Evolutionary conservation across 108 stramenopile genomes (phyloP).

Genomic region (Cyclotella atomus): DNA sequence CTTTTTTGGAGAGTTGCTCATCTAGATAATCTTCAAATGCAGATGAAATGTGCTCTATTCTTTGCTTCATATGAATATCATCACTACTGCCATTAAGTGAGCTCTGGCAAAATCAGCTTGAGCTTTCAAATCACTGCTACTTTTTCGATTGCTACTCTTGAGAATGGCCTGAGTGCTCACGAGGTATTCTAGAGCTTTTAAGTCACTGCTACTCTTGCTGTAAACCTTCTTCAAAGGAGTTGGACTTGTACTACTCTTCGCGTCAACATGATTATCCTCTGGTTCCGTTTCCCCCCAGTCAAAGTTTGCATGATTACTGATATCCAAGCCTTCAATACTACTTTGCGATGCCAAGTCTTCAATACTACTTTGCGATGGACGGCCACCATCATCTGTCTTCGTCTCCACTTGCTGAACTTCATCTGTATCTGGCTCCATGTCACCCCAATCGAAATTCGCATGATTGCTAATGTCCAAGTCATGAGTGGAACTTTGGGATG

Average conservation of each 20-base stretch:
- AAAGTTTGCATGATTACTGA: too few species aligned
- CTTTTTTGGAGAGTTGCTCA: too few species aligned
- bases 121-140: neutral
- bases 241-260: neutral
- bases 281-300: neutral
- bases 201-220: neutral
- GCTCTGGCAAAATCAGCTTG: neutral
- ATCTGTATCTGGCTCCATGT: too few species aligned
- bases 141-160: neutral
- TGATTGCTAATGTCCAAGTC: neutral
- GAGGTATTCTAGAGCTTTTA: too few species aligned
- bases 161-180: too few species aligned
- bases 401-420: neutral
- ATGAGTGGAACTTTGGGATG: too few species aligned
- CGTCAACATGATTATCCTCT: neutral
- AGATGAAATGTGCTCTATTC: neutral
- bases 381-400: neutral
- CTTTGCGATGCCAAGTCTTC: neutral
- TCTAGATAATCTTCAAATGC: neutral
- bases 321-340: too few species aligned
- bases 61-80: neutral
- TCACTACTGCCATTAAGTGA: neutral
- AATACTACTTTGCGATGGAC: neutral
- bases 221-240: too few species aligned
- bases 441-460: neutral